phyloP scores from a whole-genome alignment of 305 asterid genomes.

The Fraxinus baroniana region DNA sequence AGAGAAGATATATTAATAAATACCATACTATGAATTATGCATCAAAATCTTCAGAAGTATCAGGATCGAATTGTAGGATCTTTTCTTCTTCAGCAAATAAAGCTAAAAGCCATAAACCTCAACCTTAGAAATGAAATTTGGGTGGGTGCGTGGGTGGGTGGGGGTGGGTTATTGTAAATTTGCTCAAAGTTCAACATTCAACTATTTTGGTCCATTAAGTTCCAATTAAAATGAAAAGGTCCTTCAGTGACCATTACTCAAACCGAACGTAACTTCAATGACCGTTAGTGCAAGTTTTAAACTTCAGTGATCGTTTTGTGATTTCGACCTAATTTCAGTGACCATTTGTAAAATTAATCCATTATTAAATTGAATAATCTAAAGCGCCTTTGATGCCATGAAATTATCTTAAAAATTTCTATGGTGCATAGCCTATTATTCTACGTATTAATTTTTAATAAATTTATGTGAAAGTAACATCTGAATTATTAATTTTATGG shows the following conservation, averaged over 20 bases:
- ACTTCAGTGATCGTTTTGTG: no score
- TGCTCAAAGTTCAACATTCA: no score
- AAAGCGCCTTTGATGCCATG: neutral
- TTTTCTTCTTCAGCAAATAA: slow-evolving; percentile 70
- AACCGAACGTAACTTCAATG: no score
- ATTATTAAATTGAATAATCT: neutral
- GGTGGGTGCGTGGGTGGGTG: no score
- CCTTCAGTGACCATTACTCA: no score
- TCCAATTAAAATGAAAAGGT: no score
- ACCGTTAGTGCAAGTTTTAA: no score
- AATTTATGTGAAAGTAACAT: neutral
- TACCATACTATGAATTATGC: neutral
- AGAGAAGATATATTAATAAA: neutral
- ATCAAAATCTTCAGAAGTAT: slow-evolving; percentile 4
- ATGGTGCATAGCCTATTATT: neutral
- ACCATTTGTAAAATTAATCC: no score
- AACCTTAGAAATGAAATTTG: neutral
- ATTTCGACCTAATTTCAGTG: no score
- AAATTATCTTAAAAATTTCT: neutral
- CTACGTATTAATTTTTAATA: neutral
- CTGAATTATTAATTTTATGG: neutral
- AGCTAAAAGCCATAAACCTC: slow-evolving; percentile 18
- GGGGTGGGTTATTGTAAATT: no score
- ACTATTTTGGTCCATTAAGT: no score
- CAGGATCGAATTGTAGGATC: slow-evolving; percentile 14